Evolutionary conservation across 2,329 filamentous ascomycete species (phyloP), one percentile per base, ranked within the genome.

Genomic region (Aspergillus pseudoterreus): DNA sequence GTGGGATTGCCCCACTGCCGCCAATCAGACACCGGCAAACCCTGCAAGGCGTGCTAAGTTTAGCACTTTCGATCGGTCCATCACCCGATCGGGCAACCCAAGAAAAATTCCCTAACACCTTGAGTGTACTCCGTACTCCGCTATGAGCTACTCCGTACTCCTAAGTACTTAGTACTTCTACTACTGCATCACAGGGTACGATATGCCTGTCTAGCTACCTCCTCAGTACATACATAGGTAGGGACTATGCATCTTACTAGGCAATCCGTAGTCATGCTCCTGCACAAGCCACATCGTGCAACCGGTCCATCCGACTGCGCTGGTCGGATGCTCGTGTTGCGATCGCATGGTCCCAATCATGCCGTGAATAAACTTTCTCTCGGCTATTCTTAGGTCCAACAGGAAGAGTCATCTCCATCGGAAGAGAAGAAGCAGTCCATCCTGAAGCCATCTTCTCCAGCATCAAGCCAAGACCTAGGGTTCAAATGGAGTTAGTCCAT

Each of bases 41-140:
- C 52, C 60, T 62, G 59, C 54, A 59, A 57, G 58, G 52, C 50
- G 53, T 58, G 53, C 59, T 62, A 62, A 55, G 57, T 62, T 62
- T 62, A 60, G 59, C 55, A 62, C 53, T 52, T 53, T 57, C 56
- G 58, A 62, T 62, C 59, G 54, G 22, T 56, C 58, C 57, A 57
- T 43, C 35, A n/a, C 35, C 35, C 35, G 35, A 38, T n/a, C 14
- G 14, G 41, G 32, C 33, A 22, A 21, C 14, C 32, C 22, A 3
- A 15, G 43, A 41, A 15, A 27, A 32, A 11, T n/a, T n/a, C 35
- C 6, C 22, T 22, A 22, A 22, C 22, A 22, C 5, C 22, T 22
- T 22, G 22, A 22, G 21, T 19, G 12, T 36, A 17, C 14, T 36
- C 33, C 4, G 33, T n/a, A n/a, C n/a, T 14, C 6, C 33, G 12